Evolutionary conservation across 1,284 basidiomycete species (phyloP).

Genomic region (Meripilus lineatus): DNA sequence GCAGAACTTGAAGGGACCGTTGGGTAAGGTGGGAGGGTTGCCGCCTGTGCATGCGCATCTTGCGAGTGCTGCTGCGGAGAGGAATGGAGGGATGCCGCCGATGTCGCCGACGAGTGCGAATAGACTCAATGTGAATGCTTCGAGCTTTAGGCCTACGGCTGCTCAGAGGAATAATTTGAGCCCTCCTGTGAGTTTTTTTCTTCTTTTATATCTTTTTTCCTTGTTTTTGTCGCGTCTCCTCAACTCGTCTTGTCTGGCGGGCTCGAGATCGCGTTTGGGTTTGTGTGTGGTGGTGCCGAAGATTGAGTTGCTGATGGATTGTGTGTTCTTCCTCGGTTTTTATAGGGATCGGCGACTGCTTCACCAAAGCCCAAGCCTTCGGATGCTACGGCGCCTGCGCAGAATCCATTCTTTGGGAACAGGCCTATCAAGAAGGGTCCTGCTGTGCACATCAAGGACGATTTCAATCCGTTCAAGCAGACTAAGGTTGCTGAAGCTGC

Average conservation of each 20-base stretch:
- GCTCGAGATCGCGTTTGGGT: no score
- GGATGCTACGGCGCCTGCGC: constrained; percentile 38
- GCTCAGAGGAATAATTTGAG: no score
- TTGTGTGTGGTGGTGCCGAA: not conserved
- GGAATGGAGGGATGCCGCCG: constrained; percentile 31
- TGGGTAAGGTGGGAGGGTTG: no score
- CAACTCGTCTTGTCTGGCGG: no score
- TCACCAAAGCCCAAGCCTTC: constrained; percentile 58
- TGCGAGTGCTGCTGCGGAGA: constrained; percentile 21
- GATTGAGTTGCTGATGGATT: not conserved
- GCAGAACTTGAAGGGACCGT: no score
- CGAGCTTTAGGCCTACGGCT: constrained; percentile 81
- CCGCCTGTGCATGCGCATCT: constrained; percentile 21
- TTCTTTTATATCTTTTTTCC: constrained; percentile 1
- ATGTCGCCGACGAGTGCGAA: constrained; percentile 35
- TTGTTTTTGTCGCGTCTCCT: no score
- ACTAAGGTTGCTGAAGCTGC: constrained; percentile 75
- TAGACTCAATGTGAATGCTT: constrained; percentile 66
- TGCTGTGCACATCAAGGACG: constrained; percentile 81
- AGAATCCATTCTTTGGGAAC: constrained; percentile 87
- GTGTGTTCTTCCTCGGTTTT: not conserved
- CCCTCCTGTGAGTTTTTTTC: constrained; percentile 19
- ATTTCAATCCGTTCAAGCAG: constrained; percentile 93
- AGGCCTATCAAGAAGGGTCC: constrained; percentile 68
- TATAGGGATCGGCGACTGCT: constrained; percentile 33